Percentiles rank a stretch among this genome's conserved stretches.
These are phyloP conservation scores for Magnolia sinica DNA, from an alignment of 164 flowering plant species.

Conservation along the genomic window DNA sequence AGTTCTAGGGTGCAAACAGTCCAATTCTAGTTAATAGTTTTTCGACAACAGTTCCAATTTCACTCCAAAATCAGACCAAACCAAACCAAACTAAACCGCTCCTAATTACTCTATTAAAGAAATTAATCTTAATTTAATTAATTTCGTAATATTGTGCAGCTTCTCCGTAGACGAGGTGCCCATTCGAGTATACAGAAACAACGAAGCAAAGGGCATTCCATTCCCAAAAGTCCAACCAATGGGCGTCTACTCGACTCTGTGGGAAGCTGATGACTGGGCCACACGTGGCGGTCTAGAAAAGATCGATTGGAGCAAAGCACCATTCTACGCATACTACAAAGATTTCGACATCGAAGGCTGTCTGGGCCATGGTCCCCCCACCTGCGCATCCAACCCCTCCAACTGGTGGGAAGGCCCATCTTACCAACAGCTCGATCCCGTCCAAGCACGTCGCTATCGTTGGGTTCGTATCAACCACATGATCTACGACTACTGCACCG, in stretches of 20 bases:
- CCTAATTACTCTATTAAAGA: neutral
- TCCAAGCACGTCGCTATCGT: conserved; percentile 36
- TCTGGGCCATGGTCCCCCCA: conserved; percentile 38
- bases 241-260: conserved; percentile 57
- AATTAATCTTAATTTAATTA: neutral
- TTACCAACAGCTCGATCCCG: conserved; percentile 28
- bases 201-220: conserved; percentile 38
- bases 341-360: conserved; percentile 63
- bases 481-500: conserved; percentile 56
- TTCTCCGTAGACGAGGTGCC: conserved; percentile 55
- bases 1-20: too few species aligned
- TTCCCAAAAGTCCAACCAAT: conserved; percentile 50
- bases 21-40: too few species aligned
- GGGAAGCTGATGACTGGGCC: conserved; percentile 73
- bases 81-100: too few species aligned
- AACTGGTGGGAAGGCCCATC: conserved; percentile 57
- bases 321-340: conserved; percentile 50
- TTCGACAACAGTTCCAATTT: too few species aligned
- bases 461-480: conserved; percentile 58
- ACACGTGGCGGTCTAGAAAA: conserved; percentile 64
- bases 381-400: conserved; percentile 34
- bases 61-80: too few species aligned
- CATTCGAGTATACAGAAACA: conserved; percentile 55
- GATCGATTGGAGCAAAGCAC: conserved; percentile 59
- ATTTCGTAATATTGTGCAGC: conserved; percentile 22